A percentile compares a stretch with the other conserved stretches of the same genome.
Evolutionary conservation across 306 rosid species (phyloP).

Genomic region (Ammopiptanthus mongolicus): DNA sequence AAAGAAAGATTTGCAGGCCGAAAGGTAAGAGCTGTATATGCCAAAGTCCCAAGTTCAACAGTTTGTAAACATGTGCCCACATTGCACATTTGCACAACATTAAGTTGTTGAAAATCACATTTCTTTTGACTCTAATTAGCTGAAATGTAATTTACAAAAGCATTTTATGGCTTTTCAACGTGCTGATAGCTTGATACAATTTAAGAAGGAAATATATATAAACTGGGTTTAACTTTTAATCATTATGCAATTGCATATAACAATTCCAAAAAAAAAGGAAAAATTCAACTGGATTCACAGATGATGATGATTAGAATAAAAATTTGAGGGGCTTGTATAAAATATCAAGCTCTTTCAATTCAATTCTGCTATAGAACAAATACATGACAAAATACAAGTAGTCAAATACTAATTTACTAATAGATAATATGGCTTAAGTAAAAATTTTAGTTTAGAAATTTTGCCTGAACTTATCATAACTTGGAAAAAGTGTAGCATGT

Average conservation of each 20-base stretch:
- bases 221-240: not conserved
- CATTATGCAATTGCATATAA: not conserved
- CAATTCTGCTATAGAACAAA: not conserved
- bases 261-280: not conserved
- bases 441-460: not conserved
- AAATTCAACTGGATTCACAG: not conserved
- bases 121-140: not conserved
- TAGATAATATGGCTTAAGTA: not conserved
- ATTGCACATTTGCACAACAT: not conserved
- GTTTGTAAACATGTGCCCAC: not conserved
- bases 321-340: not conserved
- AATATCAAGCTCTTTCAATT: not conserved
- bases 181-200: not conserved
- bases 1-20: conserved; percentile 86
- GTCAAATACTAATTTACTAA: not conserved
- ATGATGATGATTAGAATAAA: not conserved
- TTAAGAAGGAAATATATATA: not conserved
- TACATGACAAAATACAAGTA: not conserved
- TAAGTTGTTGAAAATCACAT: not conserved
- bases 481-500: not conserved
- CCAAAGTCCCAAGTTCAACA: not conserved
- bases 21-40: conserved; percentile 48
- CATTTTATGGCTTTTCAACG: not conserved
- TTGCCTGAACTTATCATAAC: not conserved
- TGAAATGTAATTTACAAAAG: not conserved